Evolutionary conservation across 495 filamentous ascomycete genomes (phyloP).

Genomic region (Immersiella caudata): DNA sequence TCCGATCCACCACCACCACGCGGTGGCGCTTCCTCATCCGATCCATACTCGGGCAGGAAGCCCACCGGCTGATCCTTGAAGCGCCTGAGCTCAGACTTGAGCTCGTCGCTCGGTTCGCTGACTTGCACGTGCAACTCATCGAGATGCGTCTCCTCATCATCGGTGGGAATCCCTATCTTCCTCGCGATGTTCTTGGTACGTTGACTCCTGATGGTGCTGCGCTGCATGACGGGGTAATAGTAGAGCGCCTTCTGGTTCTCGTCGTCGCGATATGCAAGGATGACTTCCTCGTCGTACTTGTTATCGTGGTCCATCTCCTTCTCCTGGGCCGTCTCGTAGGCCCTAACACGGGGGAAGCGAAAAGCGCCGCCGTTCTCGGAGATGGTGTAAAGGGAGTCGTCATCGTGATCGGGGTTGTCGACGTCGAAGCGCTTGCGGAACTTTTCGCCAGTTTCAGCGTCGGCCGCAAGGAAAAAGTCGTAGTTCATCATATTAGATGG

Average conservation of each 20-base stretch:
- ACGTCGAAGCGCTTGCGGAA: conserved; percentile 76
- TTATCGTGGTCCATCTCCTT: conserved; percentile 65
- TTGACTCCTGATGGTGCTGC: conserved; percentile 56
- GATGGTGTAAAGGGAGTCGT: conserved; percentile 66
- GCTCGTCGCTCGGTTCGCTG: conserved; percentile 46
- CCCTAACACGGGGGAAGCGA: conserved; percentile 74
- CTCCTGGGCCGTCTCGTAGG: conserved; percentile 79
- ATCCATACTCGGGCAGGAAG: conserved; percentile 34
- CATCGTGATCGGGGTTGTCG: conserved; percentile 68
- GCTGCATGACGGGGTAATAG: conserved; percentile 86
- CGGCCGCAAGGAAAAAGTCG: conserved; percentile 74
- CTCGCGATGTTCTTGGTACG: conserved; percentile 58
- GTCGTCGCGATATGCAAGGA: conserved; percentile 51
- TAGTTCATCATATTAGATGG: conserved; percentile 71
- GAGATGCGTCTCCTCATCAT: conserved; percentile 45
- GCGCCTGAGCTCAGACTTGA: conserved; percentile 40
- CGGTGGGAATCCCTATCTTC: conserved; percentile 41
- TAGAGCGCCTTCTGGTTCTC: conserved; percentile 69
- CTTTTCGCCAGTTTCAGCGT: conserved; percentile 54
- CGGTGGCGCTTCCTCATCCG: conserved; percentile 24
- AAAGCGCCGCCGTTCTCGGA: conserved; percentile 57
- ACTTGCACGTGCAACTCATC: conserved; percentile 51
- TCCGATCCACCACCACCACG: neutral
- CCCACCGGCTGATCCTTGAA: conserved; percentile 48
- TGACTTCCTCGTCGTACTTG: conserved; percentile 60